Percentiles rank a stretch among this genome's conserved stretches.
Conservation (phyloP, 2,329 filamentous ascomycete genomes). For the Sporothrix humicola region DNA sequence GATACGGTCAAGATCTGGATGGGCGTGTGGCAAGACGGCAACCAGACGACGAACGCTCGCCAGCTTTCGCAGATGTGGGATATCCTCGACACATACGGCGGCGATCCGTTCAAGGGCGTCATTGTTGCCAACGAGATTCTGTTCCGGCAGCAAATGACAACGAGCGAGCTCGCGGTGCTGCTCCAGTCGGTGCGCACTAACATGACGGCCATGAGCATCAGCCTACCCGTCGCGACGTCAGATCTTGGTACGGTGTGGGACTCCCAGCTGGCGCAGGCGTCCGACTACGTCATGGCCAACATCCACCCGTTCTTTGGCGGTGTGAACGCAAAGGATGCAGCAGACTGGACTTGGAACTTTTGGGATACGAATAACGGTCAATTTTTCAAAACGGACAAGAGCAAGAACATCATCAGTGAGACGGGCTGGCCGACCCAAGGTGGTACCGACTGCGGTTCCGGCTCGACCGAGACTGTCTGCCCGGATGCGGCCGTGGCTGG, state of each 20-base stretch:
- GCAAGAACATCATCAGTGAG: constrained; percentile 82
- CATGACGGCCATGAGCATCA: constrained; percentile 68
- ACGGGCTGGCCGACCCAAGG: constrained; percentile 89
- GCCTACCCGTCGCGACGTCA: constrained; percentile 81
- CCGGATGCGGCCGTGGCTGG: constrained; percentile 75
- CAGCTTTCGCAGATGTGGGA: constrained; percentile 85
- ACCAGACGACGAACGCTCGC: constrained; percentile 80
- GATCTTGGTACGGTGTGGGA: constrained; percentile 92
- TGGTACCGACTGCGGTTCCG: constrained; percentile 74
- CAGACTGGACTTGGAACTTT: constrained; percentile 82
- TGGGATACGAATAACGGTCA: constrained; percentile 73
- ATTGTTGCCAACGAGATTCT: constrained; percentile 83
- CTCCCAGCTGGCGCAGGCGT: constrained; percentile 66
- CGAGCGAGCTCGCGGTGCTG: constrained; percentile 65
- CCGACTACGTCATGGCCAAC: constrained; percentile 94
- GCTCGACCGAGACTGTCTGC: constrained; percentile 57
- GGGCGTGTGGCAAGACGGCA: constrained; percentile 89
- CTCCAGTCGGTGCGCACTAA: constrained; percentile 74
- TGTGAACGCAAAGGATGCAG: constrained; percentile 68
- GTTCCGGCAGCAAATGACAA: constrained; percentile 76
- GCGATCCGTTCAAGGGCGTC: constrained; percentile 75
- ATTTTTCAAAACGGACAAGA: constrained; percentile 66
- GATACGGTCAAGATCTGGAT: constrained; percentile 85
- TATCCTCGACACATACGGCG: constrained; percentile 73
- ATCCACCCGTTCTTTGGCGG: constrained; percentile 96